These are phyloP conservation scores for Phytophthora crassamura DNA, from an alignment of 352 stramenopile genomes.

Conservation along the genomic window DNA sequence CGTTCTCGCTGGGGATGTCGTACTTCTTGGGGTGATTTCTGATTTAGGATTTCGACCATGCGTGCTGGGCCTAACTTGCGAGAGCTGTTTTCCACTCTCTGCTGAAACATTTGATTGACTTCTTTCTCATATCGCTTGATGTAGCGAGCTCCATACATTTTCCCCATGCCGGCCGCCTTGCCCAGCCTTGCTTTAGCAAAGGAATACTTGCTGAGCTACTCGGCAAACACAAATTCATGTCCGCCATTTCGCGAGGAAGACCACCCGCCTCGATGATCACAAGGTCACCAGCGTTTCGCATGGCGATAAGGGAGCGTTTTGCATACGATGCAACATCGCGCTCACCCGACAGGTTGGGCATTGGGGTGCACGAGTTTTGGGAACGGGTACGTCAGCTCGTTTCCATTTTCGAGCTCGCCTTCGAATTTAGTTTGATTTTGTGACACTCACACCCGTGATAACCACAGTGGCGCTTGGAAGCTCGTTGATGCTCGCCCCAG, in stretches of 20 bases:
- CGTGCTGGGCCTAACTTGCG: conserved; percentile 16
- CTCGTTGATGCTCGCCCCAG: not conserved
- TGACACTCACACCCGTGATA: conserved; percentile 3
- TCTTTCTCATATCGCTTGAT: conserved; percentile 14
- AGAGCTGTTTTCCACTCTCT: conserved; percentile 1
- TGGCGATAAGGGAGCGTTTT: conserved; percentile 4
- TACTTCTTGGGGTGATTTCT: conserved; percentile 12
- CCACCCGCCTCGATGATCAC: conserved; percentile 4
- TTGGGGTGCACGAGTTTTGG: not conserved
- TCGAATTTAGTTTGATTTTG: conserved; percentile 6
- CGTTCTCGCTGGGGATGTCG: conserved; percentile 12
- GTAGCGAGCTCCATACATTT: conserved; percentile 10
- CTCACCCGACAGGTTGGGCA: not conserved
- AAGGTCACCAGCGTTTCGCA: conserved; percentile 11
- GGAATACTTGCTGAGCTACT: not conserved
- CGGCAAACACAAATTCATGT: not conserved
- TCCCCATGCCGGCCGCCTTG: conserved; percentile 8
- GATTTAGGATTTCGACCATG: conserved; percentile 6
- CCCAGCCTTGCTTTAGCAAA: conserved; percentile 4
- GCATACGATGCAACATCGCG: conserved; percentile 11
- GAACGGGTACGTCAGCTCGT: not conserved
- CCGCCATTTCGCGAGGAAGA: conserved; percentile 1
- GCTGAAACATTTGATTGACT: conserved; percentile 4
- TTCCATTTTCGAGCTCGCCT: conserved; percentile 3
- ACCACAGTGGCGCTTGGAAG: not conserved